These are phyloP conservation scores for Nemania sp. DNA, from an alignment of 2,329 filamentous ascomycete species.

Conservation along the genomic window DNA sequence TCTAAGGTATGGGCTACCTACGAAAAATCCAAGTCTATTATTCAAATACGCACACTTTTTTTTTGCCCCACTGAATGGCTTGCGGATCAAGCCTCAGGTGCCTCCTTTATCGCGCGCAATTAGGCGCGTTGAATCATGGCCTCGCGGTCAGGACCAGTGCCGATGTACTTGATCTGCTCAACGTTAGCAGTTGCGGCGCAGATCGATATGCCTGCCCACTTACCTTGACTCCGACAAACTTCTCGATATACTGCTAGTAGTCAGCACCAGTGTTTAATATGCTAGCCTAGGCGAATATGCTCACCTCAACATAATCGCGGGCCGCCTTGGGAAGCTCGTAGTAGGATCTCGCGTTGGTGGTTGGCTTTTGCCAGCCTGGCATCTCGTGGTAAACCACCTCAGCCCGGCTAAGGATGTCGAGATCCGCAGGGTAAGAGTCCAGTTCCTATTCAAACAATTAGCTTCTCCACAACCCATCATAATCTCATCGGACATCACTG, in stretches of 20 bases:
- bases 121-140: neutral
- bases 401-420: neutral
- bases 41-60: neutral
- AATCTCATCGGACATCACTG: slow-evolving; percentile 42
- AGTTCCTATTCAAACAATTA: neutral
- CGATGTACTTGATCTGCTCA: neutral
- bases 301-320: neutral
- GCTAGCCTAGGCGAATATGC: neutral
- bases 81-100: neutral
- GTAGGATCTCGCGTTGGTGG: neutral
- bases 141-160: neutral
- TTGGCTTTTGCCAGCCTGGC: neutral
- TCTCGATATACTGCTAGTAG: neutral
- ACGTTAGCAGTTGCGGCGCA: neutral
- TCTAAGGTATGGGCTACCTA: neutral
- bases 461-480: no score
- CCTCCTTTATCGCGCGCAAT: neutral
- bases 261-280: neutral
- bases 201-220: neutral
- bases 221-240: neutral
- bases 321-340: neutral
- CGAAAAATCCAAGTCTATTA: neutral
- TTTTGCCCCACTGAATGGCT: neutral
- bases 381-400: neutral
- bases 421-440: neutral